These are phyloP conservation scores for Bretschneidera sinensis DNA, from an alignment of 345 rosid species.

Conservation along the genomic window DNA sequence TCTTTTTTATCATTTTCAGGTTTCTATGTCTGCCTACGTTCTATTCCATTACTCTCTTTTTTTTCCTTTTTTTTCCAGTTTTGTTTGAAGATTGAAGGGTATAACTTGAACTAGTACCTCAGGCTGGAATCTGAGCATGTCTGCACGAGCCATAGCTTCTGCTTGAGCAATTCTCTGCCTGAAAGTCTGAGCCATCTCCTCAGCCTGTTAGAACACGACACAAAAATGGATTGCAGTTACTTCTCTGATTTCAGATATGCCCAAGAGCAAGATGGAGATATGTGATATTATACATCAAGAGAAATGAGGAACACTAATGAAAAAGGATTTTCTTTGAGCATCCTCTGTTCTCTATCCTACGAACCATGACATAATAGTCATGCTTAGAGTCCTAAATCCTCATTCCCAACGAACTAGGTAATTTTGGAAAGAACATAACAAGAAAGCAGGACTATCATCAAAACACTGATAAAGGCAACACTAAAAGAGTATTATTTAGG, in stretches of 20 bases:
- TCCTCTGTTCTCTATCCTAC: background rate
- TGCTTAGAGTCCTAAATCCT: no score
- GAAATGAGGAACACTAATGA: background rate
- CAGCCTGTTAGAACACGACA: conserved; percentile 53
- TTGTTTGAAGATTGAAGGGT: background rate
- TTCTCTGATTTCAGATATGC: background rate
- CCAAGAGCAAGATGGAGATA: background rate
- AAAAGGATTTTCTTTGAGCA: background rate
- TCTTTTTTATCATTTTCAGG: no score
- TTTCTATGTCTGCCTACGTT: background rate
- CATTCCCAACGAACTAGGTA: no score
- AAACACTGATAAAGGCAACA: background rate
- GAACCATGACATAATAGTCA: background rate
- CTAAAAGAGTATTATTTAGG: background rate
- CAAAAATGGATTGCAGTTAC: background rate
- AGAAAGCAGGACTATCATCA: background rate
- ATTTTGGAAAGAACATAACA: no score
- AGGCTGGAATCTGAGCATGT: conserved; percentile 96
- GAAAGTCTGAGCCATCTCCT: conserved; percentile 99
- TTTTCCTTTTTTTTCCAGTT: no score
- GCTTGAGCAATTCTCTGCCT: conserved; percentile 98
- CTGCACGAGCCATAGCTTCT: conserved; percentile 99
- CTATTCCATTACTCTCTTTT: no score
- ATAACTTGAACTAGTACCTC: conserved; percentile 44
- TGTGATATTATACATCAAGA: background rate